Evolutionary conservation across 1,139 yeast species (phyloP), one percentile per base, ranked within the genome.

Genomic region (Zygosaccharomyces sapae): DNA sequence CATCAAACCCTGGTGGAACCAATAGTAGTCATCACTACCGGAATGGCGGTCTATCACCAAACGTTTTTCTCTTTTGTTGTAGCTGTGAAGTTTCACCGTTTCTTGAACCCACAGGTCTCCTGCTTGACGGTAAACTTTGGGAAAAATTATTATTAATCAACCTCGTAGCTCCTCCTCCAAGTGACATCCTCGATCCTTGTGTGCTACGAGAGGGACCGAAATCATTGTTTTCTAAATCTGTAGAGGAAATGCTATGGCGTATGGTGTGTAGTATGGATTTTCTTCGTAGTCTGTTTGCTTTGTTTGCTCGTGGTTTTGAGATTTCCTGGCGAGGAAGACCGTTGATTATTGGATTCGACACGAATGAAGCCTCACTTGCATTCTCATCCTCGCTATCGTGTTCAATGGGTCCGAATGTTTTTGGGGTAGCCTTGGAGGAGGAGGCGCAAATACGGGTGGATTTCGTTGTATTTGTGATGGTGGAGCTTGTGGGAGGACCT

Each of bases 351-450:
- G 68, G 68, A 39, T 65, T 62, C 24, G 65, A 47, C 3, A 65
- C 59, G 44, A 65, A 65, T 0, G 68, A 65, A 2, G 66, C 67
- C 36, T 63, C 68, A 38, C 67, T 65, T 29, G 55, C 61, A 38
- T 55, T 61, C 7, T 62, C 67, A 22, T 62, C 68, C 30, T 56
- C 59, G 13, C 52, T 52, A n/a, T 53, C 55, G 3, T 41, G 43
- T 5, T 43, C 33, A 5, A 7, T 37, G 20, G 40, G 24, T 19
- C 20, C 24, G 16, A 24, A 22, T 1, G 38, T 40, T 19, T 20
- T 38, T 5, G 43, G 13, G 30, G 40, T 10, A 12, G 27, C 24
- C 24, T 29, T 27, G n/a, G n/a, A n/a, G 24, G 31, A 13, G 34
- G 33, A 30, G 18, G 34, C 24, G 33, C 20, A 38, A 18, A 38